phyloP scores from a whole-genome alignment of 2,329 filamentous ascomycete genomes.

The Aspergillus pseudoterreus region DNA sequence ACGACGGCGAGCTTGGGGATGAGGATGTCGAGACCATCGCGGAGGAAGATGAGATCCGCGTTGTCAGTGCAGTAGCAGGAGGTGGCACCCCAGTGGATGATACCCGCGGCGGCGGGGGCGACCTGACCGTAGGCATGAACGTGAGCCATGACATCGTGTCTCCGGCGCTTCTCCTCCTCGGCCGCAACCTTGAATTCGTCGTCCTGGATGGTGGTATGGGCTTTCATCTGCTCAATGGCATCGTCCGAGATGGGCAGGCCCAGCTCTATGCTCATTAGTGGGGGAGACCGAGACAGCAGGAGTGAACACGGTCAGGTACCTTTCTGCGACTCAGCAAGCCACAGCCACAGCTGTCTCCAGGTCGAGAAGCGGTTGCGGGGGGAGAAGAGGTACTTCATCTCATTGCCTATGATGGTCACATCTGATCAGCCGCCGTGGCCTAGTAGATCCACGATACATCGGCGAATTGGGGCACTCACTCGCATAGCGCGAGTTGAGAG shows the following conservation, averaged over 20 bases:
- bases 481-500: constrained; percentile 69
- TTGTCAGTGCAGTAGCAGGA: constrained; percentile 64
- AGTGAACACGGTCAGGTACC: constrained; percentile 20
- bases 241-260: constrained; percentile 70
- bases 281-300: constrained; percentile 7
- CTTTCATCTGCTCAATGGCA: constrained; percentile 72
- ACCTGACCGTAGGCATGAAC: constrained; percentile 71
- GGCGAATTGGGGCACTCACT: constrained; percentile 39
- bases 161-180: constrained; percentile 69
- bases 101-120: constrained; percentile 73
- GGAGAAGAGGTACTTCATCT: constrained; percentile 79
- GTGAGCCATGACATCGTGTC: constrained; percentile 64
- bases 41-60: constrained; percentile 71
- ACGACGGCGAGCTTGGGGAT: constrained; percentile 74
- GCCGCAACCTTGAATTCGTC: constrained; percentile 71
- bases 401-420: constrained; percentile 38
- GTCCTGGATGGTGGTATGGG: constrained; percentile 71
- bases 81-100: constrained; percentile 74
- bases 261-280: constrained; percentile 52
- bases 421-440: background rate
- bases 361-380: constrained; percentile 69
- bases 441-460: background rate
- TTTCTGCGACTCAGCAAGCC: constrained; percentile 76
- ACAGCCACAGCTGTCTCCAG: constrained; percentile 83
- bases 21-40: constrained; percentile 71